Conservation (phyloP, 768 basidiomycete species). For the Imleria badia region DNA sequence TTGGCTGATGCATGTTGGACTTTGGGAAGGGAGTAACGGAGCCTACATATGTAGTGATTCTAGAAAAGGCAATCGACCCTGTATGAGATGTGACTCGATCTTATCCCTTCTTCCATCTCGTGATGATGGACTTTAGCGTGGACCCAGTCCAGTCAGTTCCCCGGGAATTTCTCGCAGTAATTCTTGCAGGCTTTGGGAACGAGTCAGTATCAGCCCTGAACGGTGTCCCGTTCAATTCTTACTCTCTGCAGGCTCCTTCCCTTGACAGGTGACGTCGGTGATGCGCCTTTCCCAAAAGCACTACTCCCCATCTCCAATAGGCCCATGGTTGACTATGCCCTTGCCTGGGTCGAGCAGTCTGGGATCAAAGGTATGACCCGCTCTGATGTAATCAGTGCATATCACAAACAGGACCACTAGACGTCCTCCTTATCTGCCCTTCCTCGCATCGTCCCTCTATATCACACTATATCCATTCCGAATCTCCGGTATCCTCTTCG, state of each 20-base stretch:
- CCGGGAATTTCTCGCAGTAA: conserved; percentile 83
- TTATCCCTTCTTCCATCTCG: neutral
- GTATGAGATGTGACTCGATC: conserved; percentile 16
- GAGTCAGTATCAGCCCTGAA: conserved; percentile 50
- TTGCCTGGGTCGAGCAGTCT: conserved; percentile 85
- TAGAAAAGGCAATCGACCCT: conserved; percentile 23
- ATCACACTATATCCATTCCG: conserved; percentile 83
- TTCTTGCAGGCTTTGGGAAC: conserved; percentile 91
- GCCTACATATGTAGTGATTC: neutral
- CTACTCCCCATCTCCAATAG: conserved; percentile 85
- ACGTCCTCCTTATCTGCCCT: conserved; percentile 86
- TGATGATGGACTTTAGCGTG: conserved; percentile 62
- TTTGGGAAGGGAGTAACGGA: neutral
- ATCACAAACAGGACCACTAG: conserved; percentile 39
- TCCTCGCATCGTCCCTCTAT: conserved; percentile 70
- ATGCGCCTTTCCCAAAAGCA: conserved; percentile 83
- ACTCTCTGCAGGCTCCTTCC: conserved; percentile 58
- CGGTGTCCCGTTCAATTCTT: neutral
- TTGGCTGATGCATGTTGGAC: neutral
- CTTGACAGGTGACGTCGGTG: conserved; percentile 74
- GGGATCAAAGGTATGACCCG: conserved; percentile 68
- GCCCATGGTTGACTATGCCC: conserved; percentile 80
- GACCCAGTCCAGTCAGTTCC: conserved; percentile 51
- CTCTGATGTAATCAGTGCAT: conserved; percentile 1
- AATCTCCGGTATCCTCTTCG: conserved; percentile 58